Conservation (phyloP, 108 stramenopile species). For the Thalassiosira profunda region DNA sequence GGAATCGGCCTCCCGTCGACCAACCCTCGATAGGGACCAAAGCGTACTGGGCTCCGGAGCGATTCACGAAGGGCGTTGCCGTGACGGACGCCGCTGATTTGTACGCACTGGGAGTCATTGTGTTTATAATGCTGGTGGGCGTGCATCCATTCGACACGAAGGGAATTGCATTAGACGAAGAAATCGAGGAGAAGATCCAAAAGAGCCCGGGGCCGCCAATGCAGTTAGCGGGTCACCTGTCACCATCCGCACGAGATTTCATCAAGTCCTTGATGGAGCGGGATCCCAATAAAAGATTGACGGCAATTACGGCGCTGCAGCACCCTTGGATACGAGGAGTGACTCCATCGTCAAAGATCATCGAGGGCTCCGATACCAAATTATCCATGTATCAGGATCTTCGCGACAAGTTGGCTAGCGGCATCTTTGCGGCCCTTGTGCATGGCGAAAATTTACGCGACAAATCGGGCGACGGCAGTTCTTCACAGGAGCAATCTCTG, state of each 20-base stretch:
- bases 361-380: slow-evolving; percentile 70
- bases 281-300: slow-evolving; percentile 51
- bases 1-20: slow-evolving; percentile 51
- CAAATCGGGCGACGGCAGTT: slow-evolving; percentile 10
- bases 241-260: slow-evolving; percentile 62
- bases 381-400: slow-evolving; percentile 72
- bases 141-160: slow-evolving; percentile 83
- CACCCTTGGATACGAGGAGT: slow-evolving; percentile 71
- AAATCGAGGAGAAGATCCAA: slow-evolving; percentile 61
- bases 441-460: slow-evolving; percentile 21
- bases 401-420: slow-evolving; percentile 65
- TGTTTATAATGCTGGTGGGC: slow-evolving; percentile 89
- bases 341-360: slow-evolving; percentile 65
- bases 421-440: slow-evolving; percentile 81
- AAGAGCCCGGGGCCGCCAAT: slow-evolving; percentile 49
- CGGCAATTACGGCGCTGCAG: slow-evolving; percentile 52
- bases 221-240: slow-evolving; percentile 41
- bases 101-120: slow-evolving; percentile 84
- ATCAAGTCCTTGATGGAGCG: slow-evolving; percentile 46
- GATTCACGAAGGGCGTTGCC: slow-evolving; percentile 29
- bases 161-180: slow-evolving; percentile 66
- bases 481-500: slow-evolving; percentile 17
- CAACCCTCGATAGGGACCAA: slow-evolving; percentile 60
- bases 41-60: slow-evolving; percentile 89
- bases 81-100: slow-evolving; percentile 62